Conservation (phyloP, 768 basidiomycete species). For the Ramaria rubella region DNA sequence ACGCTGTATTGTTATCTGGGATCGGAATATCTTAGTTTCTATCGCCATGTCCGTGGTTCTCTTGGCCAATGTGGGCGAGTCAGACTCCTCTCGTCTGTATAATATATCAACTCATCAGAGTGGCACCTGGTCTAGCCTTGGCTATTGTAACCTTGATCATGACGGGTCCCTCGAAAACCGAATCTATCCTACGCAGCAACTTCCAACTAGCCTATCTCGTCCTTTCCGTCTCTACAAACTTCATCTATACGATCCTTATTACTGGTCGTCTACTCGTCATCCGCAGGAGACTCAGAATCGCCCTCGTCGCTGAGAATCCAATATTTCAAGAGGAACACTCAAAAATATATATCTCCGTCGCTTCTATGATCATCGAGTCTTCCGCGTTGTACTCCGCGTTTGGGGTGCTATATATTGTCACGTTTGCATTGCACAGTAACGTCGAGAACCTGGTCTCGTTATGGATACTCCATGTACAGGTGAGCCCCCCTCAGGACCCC, state of each 20-base stretch:
- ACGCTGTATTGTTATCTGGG: not conserved
- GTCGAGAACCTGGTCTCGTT: conserved; percentile 2
- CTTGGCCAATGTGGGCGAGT: not conserved
- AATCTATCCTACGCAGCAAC: not conserved
- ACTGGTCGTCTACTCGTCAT: conserved; percentile 22
- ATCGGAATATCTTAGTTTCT: not conserved
- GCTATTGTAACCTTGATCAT: not conserved
- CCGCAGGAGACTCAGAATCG: conserved; percentile 16
- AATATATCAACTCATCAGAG: no score
- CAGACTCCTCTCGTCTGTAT: not conserved
- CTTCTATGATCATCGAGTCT: conserved; percentile 7
- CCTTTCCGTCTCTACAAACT: conserved; percentile 27
- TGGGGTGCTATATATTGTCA: not conserved
- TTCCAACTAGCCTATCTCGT: conserved; percentile 6
- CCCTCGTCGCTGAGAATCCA: no score
- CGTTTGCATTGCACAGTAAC: not conserved
- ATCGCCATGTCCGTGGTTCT: not conserved
- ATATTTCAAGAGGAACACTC: not conserved
- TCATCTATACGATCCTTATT: conserved; percentile 30
- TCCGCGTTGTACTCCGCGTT: conserved; percentile 4
- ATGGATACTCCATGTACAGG: conserved; percentile 6
- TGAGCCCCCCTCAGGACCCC: not conserved
- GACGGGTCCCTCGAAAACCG: not conserved
- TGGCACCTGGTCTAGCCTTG: not conserved
- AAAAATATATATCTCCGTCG: not conserved